Conservation (phyloP, 2,329 filamentous ascomycete species). For the Sclerotiophoma versabilis region DNA sequence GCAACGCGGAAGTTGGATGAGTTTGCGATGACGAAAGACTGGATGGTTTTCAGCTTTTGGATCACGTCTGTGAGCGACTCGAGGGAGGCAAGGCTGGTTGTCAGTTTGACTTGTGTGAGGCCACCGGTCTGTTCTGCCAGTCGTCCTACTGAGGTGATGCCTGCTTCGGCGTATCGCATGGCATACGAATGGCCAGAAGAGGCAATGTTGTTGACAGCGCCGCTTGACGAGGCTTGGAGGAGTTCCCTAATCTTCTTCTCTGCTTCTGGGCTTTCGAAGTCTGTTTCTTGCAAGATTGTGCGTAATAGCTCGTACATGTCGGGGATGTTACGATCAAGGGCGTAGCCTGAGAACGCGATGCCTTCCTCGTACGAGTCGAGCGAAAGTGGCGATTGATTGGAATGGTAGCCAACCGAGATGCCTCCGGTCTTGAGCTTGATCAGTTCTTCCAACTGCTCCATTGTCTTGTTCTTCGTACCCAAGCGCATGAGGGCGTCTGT, state of each 20-base stretch:
- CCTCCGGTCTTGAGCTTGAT: conserved; percentile 98
- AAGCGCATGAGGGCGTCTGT: conserved; percentile 92
- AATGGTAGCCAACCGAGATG: conserved; percentile 82
- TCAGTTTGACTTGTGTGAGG: conserved; percentile 87
- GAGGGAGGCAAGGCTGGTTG: conserved; percentile 78
- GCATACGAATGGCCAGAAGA: conserved; percentile 90
- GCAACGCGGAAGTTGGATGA: conserved; percentile 75
- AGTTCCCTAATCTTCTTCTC: conserved; percentile 84
- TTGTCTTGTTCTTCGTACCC: conserved; percentile 84
- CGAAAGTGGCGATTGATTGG: conserved; percentile 77
- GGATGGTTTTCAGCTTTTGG: conserved; percentile 83
- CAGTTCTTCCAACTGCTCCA: conserved; percentile 93
- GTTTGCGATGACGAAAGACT: conserved; percentile 75
- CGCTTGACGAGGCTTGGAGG: conserved; percentile 84
- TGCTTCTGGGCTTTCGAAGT: conserved; percentile 85
- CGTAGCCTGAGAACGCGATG: conserved; percentile 82
- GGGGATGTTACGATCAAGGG: conserved; percentile 86
- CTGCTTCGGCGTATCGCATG: conserved; percentile 81
- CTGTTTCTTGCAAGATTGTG: conserved; percentile 81
- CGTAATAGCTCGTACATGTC: conserved; percentile 88
- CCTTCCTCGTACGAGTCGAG: conserved; percentile 78
- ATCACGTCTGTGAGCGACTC: conserved; percentile 79
- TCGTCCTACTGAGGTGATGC: conserved; percentile 74
- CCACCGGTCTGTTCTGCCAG: conserved; percentile 86
- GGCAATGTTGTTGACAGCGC: conserved; percentile 89